Evolutionary conservation across 371 early-diverging fungal species (phyloP), one percentile per base, ranked within the genome.

Genomic region (Lichtheimia ramosa): DNA sequence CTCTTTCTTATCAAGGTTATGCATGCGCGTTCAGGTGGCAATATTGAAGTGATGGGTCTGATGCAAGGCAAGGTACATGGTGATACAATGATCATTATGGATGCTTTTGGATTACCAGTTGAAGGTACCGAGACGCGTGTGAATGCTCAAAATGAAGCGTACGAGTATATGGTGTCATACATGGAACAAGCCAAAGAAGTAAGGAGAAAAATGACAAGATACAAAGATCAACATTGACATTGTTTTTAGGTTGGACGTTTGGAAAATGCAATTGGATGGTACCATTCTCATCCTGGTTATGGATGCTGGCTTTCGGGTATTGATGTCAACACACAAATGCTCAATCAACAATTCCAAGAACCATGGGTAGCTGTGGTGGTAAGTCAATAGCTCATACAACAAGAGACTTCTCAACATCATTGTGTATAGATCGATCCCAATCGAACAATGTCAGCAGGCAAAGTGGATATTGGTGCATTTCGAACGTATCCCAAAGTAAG

Each of bases 241-340:
- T 24, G 5, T 48, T 27, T 46, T 16, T 71, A 92, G 89, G 91
- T 93, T n/a, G 97, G 96, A 5, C 84, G 96, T 39, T 68, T 90
- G 5, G 99, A 98, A 67, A 94, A 97, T 69, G 94, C 86, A 3
- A 85, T 97, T 66, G 99, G 99, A 2, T 98, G 99, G 99, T 98
- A 98, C 80, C 99, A 98, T 71, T 91, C 91, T 43, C 99, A 98
- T 78, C 99, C 99, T 16, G 99, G 99, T 14, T 98, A 97, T 68
- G 97, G 98, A 2, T 97, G 98, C 76, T 98, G 99, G 99, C 83
- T 98, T 54, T 97, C 97, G 6, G 98, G 99, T 23, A 97, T 98
- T 68, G 99, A 98, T 69, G 97, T 97, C 23, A 83, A 84, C 54
- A 98, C 99, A 13, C 98, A 98, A 71, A 92, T 88, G 89, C 73